Conservation (phyloP, 176 grass and related monocot genomes). For the Carex scoparia region DNA sequence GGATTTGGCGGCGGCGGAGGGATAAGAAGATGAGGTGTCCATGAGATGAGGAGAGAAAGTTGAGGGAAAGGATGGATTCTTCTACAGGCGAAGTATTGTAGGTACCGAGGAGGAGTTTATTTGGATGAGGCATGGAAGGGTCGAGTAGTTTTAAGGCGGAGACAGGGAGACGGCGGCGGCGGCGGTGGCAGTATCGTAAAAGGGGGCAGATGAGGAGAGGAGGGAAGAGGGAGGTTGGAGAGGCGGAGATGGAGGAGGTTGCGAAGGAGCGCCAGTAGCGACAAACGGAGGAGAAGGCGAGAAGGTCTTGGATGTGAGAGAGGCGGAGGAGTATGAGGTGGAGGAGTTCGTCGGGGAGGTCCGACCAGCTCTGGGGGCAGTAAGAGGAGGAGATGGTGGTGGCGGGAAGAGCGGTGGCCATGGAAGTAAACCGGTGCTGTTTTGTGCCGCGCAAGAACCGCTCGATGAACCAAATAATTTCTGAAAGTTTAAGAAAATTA, state of each 20-base stretch:
- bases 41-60: constrained; percentile 5
- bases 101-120: background rate
- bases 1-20: background rate
- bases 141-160: background rate
- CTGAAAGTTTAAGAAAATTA: no score
- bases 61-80: background rate
- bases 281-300: constrained; percentile 9
- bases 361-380: background rate
- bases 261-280: constrained; percentile 9
- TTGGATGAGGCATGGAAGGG: background rate
- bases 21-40: background rate
- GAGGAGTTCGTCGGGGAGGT: background rate
- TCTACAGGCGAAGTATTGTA: background rate
- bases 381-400: background rate
- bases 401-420: background rate
- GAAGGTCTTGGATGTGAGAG: background rate
- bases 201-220: background rate
- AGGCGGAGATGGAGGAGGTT: background rate
- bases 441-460: no score
- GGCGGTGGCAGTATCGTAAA: background rate
- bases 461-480: no score
- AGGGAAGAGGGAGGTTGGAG: constrained; percentile 9
- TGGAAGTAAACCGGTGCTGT: background rate
- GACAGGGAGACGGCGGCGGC: background rate
- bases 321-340: background rate